Base-by-base conservation (phyloP, 2,329 filamentous ascomycete species). In the Exophiala lecanii-corni region DNA sequence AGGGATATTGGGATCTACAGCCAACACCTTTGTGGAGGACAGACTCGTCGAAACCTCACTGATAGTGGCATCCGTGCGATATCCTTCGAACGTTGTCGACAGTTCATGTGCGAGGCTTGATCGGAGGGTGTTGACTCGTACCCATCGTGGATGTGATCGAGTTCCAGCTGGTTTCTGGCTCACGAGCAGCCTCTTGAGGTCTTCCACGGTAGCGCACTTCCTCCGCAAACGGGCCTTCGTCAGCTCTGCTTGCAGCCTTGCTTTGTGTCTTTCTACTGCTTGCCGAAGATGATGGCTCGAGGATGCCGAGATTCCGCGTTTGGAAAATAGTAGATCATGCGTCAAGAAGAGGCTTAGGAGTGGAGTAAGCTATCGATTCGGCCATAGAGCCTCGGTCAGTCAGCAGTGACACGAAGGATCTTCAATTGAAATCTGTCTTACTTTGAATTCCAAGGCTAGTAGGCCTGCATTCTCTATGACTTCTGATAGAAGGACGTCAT, bases 301-400 rank as follows among this genome's bases (percentile, higher is more conserved):
- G 0, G 89, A 86, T 1, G 94, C 80, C 1, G 88, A 84, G 54
- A 98, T 83, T 50, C 91, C 89, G 28, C 75, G 75, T 62, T 89
- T 94, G 3, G 86, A 73, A 12, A 97, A 72, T 2, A 97, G 72
- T 33, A 92, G 76, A 57, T 98, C 92, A 66, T 98, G 89, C 1
- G 82, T 79, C 4, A 98, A 76, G 12, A 97, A 76, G 9, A 97
- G 70, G 5, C 89, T 80, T 39, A 98, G 74, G 3, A 82, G 67
- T 0, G 91, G 89, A 1, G 84, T 86, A 40, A 97, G 75, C 86
- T 95, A 66, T 20, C 38, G 9, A 44, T 15, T 36, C 48, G 30
- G 43, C 54, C 60, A 21, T n/a, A 43, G 21, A 18, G 44, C 45
- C 62, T 62, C 57, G 43, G 62, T 68, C 61, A 64, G 65, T 64